Evolutionary conservation across 2,329 filamentous ascomycete genomes (phyloP), one percentile per base, ranked within the genome.

Genomic region (Calonectria hongkongensis): DNA sequence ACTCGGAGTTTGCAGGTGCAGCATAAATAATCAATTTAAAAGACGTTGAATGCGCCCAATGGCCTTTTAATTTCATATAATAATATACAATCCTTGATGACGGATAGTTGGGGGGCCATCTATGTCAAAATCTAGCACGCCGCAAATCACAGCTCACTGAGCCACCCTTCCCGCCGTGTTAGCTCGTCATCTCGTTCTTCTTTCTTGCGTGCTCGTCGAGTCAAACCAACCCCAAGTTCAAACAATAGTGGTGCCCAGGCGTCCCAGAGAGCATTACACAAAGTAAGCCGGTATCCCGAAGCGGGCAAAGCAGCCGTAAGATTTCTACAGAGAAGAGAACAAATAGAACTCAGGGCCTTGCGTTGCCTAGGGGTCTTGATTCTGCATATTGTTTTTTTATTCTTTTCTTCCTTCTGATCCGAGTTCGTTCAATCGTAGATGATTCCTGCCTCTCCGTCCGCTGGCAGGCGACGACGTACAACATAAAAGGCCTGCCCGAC

Each of bases 401-500:
- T 75, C 72, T 76, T 71, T 65, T 77, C 74, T 75, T 66, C 70
- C 74, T 74, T 70, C 64, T 65, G 74, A 70, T 71, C 51, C 66
- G 69, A 64, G 70, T 77, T 80, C 72, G 71, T 77, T 75, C 70
- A 80, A 73, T 80, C 76, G 74, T 80, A 69, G 74, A 79, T 79
- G 70, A 73, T 60, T 74, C 65, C 71, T 75, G 68, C 70, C 60
- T 69, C 70, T 75, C 71, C 67, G 63, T 74, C 67, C 73, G 68
- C 70, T 67, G 68, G 67, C 68, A 66, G 65, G 66, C 48, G 73
- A 73, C 71, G 70, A 74, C 70, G 70, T 71, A 74, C 75, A 78
- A 76, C 75, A 71, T 75, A 73, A 74, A 47, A 81, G 78, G 72
- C 79, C 79, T 71, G 79, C 76, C 76, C 73, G 77, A 81, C 69